Percentiles rank a stretch among this genome's conserved stretches.
These are phyloP conservation scores for Penicillium desertorum DNA, from an alignment of 495 filamentous ascomycete species.

Conservation along the genomic window DNA sequence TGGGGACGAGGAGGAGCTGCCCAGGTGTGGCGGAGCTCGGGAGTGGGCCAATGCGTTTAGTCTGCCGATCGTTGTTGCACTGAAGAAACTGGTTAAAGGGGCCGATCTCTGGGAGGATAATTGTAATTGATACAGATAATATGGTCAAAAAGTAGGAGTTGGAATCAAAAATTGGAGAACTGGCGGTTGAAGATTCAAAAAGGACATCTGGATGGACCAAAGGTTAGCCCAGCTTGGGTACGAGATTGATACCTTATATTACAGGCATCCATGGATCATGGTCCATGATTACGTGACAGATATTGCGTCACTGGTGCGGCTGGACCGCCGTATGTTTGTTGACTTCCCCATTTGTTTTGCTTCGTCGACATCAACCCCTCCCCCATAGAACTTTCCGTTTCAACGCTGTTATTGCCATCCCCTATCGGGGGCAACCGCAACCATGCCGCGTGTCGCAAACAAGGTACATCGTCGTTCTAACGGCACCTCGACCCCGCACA, in stretches of 20 bases:
- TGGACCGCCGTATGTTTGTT: constrained; percentile 38
- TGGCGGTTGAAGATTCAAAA: neutral
- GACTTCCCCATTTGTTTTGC: constrained; percentile 35
- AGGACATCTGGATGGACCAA: neutral
- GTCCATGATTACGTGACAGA: constrained; percentile 18
- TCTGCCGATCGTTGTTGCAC: constrained; percentile 5
- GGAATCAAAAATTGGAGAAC: no score
- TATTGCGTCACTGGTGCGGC: constrained; percentile 18
- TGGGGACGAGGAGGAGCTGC: constrained; percentile 8
- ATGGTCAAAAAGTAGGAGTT: neutral
- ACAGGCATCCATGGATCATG: no score
- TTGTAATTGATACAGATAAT: neutral
- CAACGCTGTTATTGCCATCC: constrained; percentile 19
- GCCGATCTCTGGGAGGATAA: neutral
- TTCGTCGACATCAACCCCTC: constrained; percentile 6
- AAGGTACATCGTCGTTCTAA: constrained; percentile 50
- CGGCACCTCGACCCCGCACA: constrained; percentile 58
- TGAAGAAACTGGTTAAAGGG: neutral
- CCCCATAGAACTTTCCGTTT: constrained; percentile 13
- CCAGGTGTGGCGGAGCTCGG: constrained; percentile 6
- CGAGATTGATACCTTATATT: neutral
- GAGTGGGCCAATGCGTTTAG: constrained; percentile 27
- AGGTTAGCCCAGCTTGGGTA: neutral
- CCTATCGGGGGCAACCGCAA: constrained; percentile 38
- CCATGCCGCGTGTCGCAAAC: constrained; percentile 74